These are phyloP conservation scores for Boletus huronensis DNA, from an alignment of 768 basidiomycete genomes.

Conservation along the genomic window DNA sequence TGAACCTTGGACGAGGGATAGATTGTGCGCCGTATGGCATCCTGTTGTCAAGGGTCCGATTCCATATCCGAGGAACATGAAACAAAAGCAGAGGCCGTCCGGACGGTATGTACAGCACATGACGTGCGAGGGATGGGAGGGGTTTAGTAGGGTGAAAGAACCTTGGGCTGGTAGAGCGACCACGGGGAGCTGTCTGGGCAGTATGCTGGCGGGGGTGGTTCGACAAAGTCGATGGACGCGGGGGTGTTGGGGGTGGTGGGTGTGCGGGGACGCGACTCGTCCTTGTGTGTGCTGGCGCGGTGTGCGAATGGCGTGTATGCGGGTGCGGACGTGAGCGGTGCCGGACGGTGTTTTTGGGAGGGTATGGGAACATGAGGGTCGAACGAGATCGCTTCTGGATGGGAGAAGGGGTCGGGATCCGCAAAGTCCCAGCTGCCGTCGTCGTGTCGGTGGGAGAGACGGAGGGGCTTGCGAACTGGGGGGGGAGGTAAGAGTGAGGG, in stretches of 20 bases:
- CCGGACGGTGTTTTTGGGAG: conserved; percentile 12
- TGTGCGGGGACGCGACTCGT: conserved; percentile 16
- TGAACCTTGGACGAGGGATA: neutral
- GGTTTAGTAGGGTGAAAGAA: neutral
- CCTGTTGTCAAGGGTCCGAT: neutral
- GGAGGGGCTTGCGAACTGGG: conserved; percentile 26
- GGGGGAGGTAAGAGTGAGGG: neutral
- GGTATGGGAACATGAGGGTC: neutral
- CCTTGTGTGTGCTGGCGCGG: conserved; percentile 21
- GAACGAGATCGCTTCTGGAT: neutral
- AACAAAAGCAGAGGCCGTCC: neutral
- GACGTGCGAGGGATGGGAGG: neutral
- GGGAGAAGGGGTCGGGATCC: conserved; percentile 22
- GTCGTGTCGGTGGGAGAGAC: conserved; percentile 15
- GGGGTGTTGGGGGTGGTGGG: conserved; percentile 12
- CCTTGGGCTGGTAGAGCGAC: conserved; percentile 8
- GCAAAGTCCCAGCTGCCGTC: conserved; percentile 32
- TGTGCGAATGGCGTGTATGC: conserved; percentile 8
- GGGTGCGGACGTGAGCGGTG: conserved; percentile 9
- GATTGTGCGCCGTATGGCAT: conserved; percentile 1
- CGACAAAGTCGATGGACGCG: conserved; percentile 12
- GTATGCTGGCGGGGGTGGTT: conserved; percentile 29
- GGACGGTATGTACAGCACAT: conserved; percentile 2
- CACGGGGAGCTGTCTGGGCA: conserved; percentile 10
- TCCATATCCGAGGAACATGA: conserved; percentile 1